Percentiles rank a stretch among this genome's conserved stretches.
Conservation (phyloP, 2,329 filamentous ascomycete genomes). For the Ramularia collo-cygni region DNA sequence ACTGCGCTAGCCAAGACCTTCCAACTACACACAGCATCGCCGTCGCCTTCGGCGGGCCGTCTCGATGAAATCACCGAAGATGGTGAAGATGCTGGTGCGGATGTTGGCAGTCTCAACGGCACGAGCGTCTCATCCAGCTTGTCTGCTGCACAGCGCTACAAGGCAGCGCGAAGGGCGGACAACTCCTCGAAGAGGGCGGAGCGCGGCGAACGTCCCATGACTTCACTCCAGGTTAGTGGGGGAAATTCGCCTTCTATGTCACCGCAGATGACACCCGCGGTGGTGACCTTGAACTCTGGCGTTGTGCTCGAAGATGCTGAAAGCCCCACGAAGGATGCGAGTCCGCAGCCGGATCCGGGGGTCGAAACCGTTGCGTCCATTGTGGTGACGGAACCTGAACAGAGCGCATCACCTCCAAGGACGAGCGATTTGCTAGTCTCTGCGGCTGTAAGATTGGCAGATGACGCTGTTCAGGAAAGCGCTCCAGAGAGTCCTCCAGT, state of each 20-base stretch:
- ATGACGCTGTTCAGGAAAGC: too few species aligned
- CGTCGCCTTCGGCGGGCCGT: conserved; percentile 75
- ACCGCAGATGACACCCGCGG: conserved; percentile 6
- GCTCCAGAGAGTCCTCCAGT: too few species aligned
- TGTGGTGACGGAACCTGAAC: too few species aligned
- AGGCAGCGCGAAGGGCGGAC: conserved; percentile 22
- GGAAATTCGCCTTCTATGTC: conserved; percentile 3
- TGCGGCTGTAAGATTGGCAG: too few species aligned
- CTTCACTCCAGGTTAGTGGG: conserved; percentile 15
- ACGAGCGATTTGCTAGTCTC: too few species aligned
- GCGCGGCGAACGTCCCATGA: conserved; percentile 15
- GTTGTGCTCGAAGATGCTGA: too few species aligned
- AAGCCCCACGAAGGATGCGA: too few species aligned
- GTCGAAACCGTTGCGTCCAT: too few species aligned
- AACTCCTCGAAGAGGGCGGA: conserved; percentile 16
- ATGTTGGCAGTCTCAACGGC: conserved; percentile 3
- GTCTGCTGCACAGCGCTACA: conserved; percentile 20
- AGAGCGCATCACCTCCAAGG: too few species aligned
- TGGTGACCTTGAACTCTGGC: conserved; percentile 22
- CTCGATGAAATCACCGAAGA: conserved; percentile 93
- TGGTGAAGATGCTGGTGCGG: conserved; percentile 58
- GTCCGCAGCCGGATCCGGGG: too few species aligned
- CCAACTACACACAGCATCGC: conserved; percentile 79
- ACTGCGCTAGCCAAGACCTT: conserved; percentile 81
- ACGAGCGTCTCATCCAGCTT: conserved; percentile 9